Evolutionary conservation across 2,329 filamentous ascomycete genomes (phyloP).

Genomic region (Septoria petroselini): DNA sequence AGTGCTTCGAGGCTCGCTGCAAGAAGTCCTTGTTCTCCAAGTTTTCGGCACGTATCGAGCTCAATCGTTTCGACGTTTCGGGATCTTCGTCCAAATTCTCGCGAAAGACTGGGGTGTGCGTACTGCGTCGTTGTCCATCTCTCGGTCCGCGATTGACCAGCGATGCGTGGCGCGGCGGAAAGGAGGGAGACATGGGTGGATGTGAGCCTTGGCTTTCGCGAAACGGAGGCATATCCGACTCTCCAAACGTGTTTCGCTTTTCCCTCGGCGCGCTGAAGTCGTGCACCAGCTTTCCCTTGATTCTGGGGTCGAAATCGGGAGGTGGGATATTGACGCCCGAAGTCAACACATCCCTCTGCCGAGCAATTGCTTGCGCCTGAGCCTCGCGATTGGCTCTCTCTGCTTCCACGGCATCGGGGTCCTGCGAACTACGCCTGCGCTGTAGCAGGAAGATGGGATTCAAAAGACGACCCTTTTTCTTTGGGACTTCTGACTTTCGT

Average conservation of each 20-base stretch:
- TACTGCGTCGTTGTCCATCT: constrained; percentile 29
- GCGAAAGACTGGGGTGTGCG: constrained; percentile 58
- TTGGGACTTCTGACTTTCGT: constrained; percentile 36
- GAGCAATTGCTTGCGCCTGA: constrained; percentile 45
- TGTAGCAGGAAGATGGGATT: constrained; percentile 62
- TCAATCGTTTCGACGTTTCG: constrained; percentile 41
- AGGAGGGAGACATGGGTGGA: constrained; percentile 12
- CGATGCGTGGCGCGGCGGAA: constrained; percentile 24
- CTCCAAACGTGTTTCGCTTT: constrained; percentile 34
- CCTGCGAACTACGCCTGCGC: constrained; percentile 52
- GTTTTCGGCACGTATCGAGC: constrained; percentile 47
- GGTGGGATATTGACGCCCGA: constrained; percentile 51
- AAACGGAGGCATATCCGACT: constrained; percentile 18
- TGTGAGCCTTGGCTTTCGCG: not conserved
- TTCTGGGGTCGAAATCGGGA: constrained; percentile 62
- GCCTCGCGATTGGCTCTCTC: constrained; percentile 25
- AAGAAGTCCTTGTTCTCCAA: constrained; percentile 50
- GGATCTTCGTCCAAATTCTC: constrained; percentile 59
- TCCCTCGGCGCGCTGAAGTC: constrained; percentile 61
- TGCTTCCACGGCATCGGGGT: constrained; percentile 23
- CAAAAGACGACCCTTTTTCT: constrained; percentile 43
- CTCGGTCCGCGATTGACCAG: constrained; percentile 19
- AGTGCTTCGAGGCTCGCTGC: constrained; percentile 42
- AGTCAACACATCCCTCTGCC: constrained; percentile 51
- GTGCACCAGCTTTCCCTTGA: constrained; percentile 61